These are phyloP conservation scores for Suillus alpinus DNA, from an alignment of 768 basidiomycete species.

Conservation along the genomic window DNA sequence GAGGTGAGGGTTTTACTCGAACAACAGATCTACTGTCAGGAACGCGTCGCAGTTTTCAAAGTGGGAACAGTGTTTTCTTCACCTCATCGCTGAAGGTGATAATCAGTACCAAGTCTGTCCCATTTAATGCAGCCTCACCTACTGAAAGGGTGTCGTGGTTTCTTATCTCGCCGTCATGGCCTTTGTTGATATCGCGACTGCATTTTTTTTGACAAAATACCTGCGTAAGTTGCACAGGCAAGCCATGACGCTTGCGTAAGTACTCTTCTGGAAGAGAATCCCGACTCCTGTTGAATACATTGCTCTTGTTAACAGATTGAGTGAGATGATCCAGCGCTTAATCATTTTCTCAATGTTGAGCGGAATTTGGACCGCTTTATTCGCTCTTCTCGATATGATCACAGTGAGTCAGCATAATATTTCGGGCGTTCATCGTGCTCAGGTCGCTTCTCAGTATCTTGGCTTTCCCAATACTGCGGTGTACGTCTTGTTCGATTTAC, in stretches of 20 bases:
- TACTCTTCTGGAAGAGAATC: background rate
- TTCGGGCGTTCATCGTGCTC: background rate
- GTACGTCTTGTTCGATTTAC: constrained; percentile 25
- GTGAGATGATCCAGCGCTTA: background rate
- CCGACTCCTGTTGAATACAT: background rate
- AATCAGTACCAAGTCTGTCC: background rate
- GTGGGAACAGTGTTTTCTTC: background rate
- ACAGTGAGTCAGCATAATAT: background rate
- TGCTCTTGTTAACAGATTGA: background rate
- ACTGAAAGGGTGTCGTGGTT: background rate
- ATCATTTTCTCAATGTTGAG: background rate
- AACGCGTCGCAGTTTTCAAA: background rate
- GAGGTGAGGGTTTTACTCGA: background rate
- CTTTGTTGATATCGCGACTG: background rate
- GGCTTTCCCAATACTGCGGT: constrained; percentile 20
- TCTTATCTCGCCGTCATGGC: background rate
- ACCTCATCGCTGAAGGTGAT: background rate
- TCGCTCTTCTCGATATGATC: background rate
- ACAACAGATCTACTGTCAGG: background rate
- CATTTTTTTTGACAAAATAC: background rate
- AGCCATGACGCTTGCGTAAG: background rate
- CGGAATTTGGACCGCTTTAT: background rate
- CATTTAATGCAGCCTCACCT: background rate
- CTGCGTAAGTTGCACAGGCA: background rate
- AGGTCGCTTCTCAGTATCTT: background rate